A percentile compares a stretch with the other conserved stretches of the same genome.
Evolutionary conservation across 2,329 filamentous ascomycete genomes (phyloP).

Genomic region (Aspergillus floridensis): DNA sequence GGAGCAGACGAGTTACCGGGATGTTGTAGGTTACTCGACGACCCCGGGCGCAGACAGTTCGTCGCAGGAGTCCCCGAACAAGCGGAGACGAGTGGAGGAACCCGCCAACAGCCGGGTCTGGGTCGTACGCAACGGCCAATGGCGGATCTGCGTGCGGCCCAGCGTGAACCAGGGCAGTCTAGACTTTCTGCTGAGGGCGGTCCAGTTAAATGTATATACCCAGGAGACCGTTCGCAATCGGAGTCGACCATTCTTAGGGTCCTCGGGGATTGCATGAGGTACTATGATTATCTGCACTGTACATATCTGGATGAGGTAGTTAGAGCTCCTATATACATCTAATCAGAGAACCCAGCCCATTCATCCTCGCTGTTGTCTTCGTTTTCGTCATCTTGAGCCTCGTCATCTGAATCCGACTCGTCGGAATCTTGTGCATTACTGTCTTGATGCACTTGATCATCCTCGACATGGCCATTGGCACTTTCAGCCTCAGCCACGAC

Average conservation of each 20-base stretch:
- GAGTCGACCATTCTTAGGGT: constrained; percentile 60
- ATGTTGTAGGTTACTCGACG: constrained; percentile 12
- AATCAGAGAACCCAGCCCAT: constrained; percentile 47
- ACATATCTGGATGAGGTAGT: not conserved
- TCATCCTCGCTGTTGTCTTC: constrained; percentile 38
- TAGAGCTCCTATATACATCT: constrained; percentile 4
- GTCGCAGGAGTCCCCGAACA: constrained; percentile 9
- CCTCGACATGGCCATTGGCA: constrained; percentile 17
- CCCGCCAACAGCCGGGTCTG: constrained; percentile 43
- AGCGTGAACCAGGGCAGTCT: constrained; percentile 47
- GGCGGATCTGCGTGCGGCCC: constrained; percentile 66
- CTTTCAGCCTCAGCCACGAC: not conserved
- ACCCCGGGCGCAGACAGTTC: not conserved
- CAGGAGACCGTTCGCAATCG: constrained; percentile 66
- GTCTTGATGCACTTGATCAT: constrained; percentile 6
- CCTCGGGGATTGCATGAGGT: constrained; percentile 3
- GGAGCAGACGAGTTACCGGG: constrained; percentile 21
- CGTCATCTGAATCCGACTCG: not conserved
- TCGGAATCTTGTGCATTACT: no score
- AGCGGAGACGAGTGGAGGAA: constrained; percentile 18
- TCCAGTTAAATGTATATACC: constrained; percentile 71
- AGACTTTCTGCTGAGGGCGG: constrained; percentile 71
- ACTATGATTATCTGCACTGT: not conserved
- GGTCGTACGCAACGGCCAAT: constrained; percentile 68
- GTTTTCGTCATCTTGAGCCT: constrained; percentile 16